phyloP scores from a whole-genome alignment of 768 basidiomycete species.

The Podaxis mareebaensis region DNA sequence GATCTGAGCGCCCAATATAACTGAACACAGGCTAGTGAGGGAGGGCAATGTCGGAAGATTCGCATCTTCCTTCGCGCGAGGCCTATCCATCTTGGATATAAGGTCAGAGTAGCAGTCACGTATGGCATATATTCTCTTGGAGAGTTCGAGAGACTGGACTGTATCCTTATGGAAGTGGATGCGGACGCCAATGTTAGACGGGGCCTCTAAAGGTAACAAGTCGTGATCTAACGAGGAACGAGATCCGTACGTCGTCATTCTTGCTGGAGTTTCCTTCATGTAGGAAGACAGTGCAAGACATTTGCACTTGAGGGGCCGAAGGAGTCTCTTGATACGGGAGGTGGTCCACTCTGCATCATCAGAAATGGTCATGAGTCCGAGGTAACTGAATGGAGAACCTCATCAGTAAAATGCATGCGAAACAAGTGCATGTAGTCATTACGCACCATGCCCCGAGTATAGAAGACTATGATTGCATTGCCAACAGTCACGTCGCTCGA shows the following conservation, averaged over 20 bases:
- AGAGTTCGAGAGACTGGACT: slow-evolving; percentile 33
- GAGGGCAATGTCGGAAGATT: slow-evolving; percentile 20
- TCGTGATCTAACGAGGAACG: slow-evolving; percentile 19
- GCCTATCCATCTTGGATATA: slow-evolving; percentile 33
- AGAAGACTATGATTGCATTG: background rate
- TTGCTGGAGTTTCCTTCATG: slow-evolving; percentile 16
- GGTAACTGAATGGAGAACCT: background rate
- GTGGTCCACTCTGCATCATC: slow-evolving; percentile 8
- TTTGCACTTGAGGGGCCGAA: slow-evolving; percentile 50
- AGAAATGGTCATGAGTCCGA: slow-evolving; percentile 5
- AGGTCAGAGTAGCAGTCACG: slow-evolving; percentile 58
- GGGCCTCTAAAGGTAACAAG: slow-evolving; percentile 38
- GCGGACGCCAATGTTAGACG: slow-evolving; percentile 32
- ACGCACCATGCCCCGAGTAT: background rate
- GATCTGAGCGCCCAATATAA: slow-evolving; percentile 23
- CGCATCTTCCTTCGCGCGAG: background rate
- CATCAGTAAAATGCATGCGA: background rate
- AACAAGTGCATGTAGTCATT: too few relatives aligned
- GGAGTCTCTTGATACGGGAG: slow-evolving; percentile 39
- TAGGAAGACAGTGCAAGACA: slow-evolving; percentile 35
- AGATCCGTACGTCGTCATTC: background rate
- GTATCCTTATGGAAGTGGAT: slow-evolving; percentile 34
- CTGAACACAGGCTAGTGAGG: slow-evolving; percentile 19
- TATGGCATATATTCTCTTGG: slow-evolving; percentile 51
- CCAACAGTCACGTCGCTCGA: background rate